A percentile compares a stretch with the other conserved stretches of the same genome.
phyloP scores from a whole-genome alignment of 2,329 filamentous ascomycete species.

The Xylaria sp. region DNA sequence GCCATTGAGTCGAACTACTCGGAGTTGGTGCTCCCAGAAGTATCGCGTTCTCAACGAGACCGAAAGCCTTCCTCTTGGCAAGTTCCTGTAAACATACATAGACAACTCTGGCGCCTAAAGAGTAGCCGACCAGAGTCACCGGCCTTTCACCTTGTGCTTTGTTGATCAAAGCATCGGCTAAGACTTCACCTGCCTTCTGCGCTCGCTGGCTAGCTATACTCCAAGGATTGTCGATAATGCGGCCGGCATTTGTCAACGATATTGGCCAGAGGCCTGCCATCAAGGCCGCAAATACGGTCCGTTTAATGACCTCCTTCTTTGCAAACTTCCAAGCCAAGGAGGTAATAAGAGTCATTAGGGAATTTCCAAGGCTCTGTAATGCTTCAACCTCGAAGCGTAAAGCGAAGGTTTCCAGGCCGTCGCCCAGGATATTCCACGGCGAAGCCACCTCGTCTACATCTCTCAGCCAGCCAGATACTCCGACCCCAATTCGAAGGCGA shows the following conservation, averaged over 20 bases:
- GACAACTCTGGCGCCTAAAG: slow-evolving; percentile 82
- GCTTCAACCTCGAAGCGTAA: slow-evolving; percentile 85
- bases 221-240: slow-evolving; percentile 85
- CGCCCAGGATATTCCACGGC: slow-evolving; percentile 81
- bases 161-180: slow-evolving; percentile 85
- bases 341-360: slow-evolving; percentile 81
- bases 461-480: slow-evolving; percentile 84
- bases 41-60: slow-evolving; percentile 83
- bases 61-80: slow-evolving; percentile 82
- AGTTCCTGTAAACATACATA: slow-evolving; percentile 83
- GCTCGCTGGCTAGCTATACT: slow-evolving; percentile 79
- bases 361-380: slow-evolving; percentile 80
- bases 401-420: slow-evolving; percentile 79
- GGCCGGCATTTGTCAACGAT: slow-evolving; percentile 72
- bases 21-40: slow-evolving; percentile 85
- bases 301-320: slow-evolving; percentile 61
- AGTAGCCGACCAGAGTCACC: slow-evolving; percentile 84
- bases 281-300: slow-evolving; percentile 65
- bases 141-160: slow-evolving; percentile 84
- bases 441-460: slow-evolving; percentile 76
- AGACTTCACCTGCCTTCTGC: slow-evolving; percentile 77
- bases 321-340: slow-evolving; percentile 85
- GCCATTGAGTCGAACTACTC: slow-evolving; percentile 77
- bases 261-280: slow-evolving; percentile 71
- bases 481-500: slow-evolving; percentile 81